Evolutionary conservation across 495 filamentous ascomycete genomes (phyloP).

Genomic region (Penicillium herquei): DNA sequence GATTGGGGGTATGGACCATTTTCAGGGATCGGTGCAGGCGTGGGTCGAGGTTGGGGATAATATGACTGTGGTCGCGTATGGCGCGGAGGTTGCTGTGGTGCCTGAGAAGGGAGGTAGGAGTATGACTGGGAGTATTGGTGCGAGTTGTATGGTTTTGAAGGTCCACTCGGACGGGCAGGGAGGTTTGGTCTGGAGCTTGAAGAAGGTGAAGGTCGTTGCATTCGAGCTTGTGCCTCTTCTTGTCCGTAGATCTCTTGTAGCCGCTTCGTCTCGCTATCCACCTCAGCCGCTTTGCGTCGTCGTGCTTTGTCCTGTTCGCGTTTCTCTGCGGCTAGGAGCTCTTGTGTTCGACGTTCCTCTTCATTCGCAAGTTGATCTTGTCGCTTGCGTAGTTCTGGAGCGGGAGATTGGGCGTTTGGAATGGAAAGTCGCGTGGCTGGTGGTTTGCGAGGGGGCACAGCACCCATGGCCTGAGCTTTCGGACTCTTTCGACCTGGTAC

Average conservation of each 20-base stretch:
- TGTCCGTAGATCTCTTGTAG: constrained; percentile 70
- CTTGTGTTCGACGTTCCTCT: constrained; percentile 69
- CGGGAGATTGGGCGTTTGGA: constrained; percentile 16
- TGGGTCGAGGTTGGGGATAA: constrained; percentile 5
- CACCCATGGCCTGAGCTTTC: constrained; percentile 2
- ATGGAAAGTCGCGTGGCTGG: constrained; percentile 12
- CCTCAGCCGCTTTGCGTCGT: constrained; percentile 63
- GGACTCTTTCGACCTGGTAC: constrained; percentile 9
- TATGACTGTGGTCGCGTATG: constrained; percentile 11
- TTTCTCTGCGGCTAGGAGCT: constrained; percentile 72
- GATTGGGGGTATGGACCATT: constrained; percentile 17
- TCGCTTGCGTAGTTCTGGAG: constrained; percentile 15
- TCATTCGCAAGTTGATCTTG: constrained; percentile 56
- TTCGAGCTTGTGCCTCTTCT: constrained; percentile 42
- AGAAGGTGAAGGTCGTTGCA: constrained; percentile 23
- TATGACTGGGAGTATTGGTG: constrained; percentile 14
- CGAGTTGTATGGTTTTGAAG: constrained; percentile 12
- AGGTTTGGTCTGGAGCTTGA: constrained; percentile 27
- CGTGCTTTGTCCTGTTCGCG: constrained; percentile 53
- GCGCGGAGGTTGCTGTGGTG: constrained; percentile 10
- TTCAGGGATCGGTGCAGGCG: constrained; percentile 10
- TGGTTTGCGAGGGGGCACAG: constrained; percentile 3
- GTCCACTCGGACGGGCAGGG: constrained; percentile 19
- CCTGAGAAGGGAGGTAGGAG: constrained; percentile 7
- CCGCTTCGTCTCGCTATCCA: constrained; percentile 83